Evolutionary conservation across 768 basidiomycete species (phyloP).

Genomic region (Pholiota conissans): DNA sequence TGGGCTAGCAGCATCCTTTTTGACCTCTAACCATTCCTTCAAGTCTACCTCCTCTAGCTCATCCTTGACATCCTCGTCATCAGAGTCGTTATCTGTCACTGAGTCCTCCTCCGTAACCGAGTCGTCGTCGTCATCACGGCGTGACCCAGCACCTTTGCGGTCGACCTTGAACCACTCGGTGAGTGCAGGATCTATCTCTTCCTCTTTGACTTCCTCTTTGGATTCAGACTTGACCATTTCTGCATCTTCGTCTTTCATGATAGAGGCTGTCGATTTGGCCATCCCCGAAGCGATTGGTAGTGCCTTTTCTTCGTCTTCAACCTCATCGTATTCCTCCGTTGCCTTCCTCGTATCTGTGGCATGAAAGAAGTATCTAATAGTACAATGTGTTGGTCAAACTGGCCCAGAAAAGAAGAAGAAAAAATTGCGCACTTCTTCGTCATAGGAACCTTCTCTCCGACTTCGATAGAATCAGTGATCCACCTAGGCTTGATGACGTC

Average conservation of each 20-base stretch:
- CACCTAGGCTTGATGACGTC: constrained; percentile 82
- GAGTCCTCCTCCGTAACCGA: constrained; percentile 43
- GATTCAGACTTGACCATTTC: constrained; percentile 5
- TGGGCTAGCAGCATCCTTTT: constrained; percentile 9
- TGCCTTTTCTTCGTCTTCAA: constrained; percentile 30
- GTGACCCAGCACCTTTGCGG: constrained; percentile 25
- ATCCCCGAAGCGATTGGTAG: background rate
- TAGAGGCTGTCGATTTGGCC: background rate
- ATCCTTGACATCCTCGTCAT: constrained; percentile 54
- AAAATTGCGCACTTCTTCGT: constrained; percentile 55
- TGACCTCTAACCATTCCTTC: constrained; percentile 42
- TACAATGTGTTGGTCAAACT: background rate
- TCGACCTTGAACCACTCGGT: constrained; percentile 66
- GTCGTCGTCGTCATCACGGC: no score
- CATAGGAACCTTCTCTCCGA: constrained; percentile 56
- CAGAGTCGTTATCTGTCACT: constrained; percentile 69
- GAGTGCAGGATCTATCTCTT: constrained; percentile 44
- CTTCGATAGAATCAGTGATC: constrained; percentile 76
- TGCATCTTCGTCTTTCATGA: constrained; percentile 12
- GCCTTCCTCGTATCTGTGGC: constrained; percentile 53
- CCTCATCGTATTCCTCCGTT: constrained; percentile 45
- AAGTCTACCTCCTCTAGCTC: constrained; percentile 28
- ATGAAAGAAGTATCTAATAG: constrained; percentile 74
- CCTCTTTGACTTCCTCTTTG: constrained; percentile 18
- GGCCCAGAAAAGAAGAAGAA: background rate